Conservation (phyloP, 495 filamentous ascomycete species). For the Daldinia bambusicola region DNA sequence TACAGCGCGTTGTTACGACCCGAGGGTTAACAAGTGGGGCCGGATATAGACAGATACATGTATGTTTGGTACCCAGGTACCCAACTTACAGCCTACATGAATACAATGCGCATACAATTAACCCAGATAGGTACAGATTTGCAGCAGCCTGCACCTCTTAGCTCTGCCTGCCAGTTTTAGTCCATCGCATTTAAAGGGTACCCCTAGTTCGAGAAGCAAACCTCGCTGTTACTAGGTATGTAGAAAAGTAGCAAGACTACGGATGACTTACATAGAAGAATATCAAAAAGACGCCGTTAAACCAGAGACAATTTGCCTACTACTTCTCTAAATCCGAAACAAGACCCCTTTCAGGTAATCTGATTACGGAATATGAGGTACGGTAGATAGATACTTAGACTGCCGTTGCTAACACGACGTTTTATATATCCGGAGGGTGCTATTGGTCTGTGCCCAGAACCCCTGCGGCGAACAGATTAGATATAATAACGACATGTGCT, state of each 20-base stretch:
- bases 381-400: slow-evolving; percentile 21
- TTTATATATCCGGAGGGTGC: slow-evolving; percentile 37
- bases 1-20: slow-evolving; percentile 43
- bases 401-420: slow-evolving; percentile 27
- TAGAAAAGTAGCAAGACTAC: slow-evolving; percentile 1
- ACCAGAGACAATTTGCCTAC: neutral
- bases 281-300: neutral
- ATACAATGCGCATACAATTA: slow-evolving; percentile 10
- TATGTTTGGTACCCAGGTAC: slow-evolving; percentile 23
- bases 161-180: slow-evolving; percentile 42
- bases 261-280: too few species aligned
- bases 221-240: slow-evolving; percentile 11
- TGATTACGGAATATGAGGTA: neutral
- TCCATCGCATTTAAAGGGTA: slow-evolving; percentile 31
- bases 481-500: slow-evolving; percentile 31
- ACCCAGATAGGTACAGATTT: slow-evolving; percentile 33
- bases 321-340: neutral
- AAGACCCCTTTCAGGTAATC: neutral
- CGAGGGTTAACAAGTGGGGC: slow-evolving; percentile 25
- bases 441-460: slow-evolving; percentile 27
- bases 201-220: slow-evolving; percentile 39
- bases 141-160: slow-evolving; percentile 34
- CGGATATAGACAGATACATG: slow-evolving; percentile 18
- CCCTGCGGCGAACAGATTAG: slow-evolving; percentile 34
- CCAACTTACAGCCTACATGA: slow-evolving; percentile 18